Evolutionary conservation across 208 protist genomes (phyloP), one percentile per base, ranked within the genome.

Genomic region (Acanthamoeba sp.): DNA sequence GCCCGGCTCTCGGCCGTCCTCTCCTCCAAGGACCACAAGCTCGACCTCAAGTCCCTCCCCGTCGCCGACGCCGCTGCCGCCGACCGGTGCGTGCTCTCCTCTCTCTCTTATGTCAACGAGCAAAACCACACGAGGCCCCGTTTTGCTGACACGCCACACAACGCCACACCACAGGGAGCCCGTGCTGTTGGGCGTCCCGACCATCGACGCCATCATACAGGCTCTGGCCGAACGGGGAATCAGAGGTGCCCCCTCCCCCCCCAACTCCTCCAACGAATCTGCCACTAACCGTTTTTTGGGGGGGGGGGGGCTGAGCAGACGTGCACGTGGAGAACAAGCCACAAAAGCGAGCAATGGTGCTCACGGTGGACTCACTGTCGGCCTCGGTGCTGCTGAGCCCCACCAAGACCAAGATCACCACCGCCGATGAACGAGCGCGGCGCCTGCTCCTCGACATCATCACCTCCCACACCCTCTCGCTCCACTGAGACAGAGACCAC

Each of bases 1-100:
- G 73, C 73, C 4, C 73, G 38, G 24, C 20, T 84, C 34, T 55
- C 73, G 9, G 73, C 73, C 18, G 5, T 84, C 20, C 73, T 84
- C 73, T 55, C 38, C 10, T 84, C 73, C 38, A 84, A 84, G 42
- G 73, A 84, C 42, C 73, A 84, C 73, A 84, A 84, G 24, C 73
- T 84, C 73, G 73, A 84, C 42, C 22, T 84, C 73, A 84, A 52
- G 40, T 34, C 73, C 7, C 73, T 84, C 42, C 38, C 73, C 7
- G 5, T 52, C 38, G 24, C 38, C 73, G 73, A 84, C 42, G 69
- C 69, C 18, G 34, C 73, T 29, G 22, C 73, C 34, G 73, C 27
- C n/a, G 73, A 29, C 73, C 73, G 38, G 73, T 84, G 9, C 32
- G 38, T 24, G 38, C 36, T n/a, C 27, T 32, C 38, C 10, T 42